Conservation (phyloP, 495 filamentous ascomycete genomes). For the Xylaria venustula region DNA sequence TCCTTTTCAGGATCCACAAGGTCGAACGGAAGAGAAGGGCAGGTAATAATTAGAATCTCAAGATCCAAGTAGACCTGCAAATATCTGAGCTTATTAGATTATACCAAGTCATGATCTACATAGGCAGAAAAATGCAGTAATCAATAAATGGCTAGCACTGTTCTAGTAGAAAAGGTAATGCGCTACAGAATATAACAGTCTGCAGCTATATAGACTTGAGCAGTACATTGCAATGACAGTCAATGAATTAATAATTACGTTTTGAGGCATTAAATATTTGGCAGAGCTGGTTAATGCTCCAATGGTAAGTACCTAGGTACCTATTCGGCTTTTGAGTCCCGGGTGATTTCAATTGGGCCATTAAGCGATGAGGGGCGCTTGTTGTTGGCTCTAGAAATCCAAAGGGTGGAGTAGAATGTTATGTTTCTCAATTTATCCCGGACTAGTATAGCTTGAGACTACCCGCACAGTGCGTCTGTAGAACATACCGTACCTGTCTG, state of each 20-base stretch:
- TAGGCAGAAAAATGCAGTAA: too few species aligned
- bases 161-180: too few species aligned
- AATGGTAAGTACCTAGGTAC: background rate
- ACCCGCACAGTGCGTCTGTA: background rate
- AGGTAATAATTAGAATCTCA: too few species aligned
- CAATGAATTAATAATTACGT: background rate
- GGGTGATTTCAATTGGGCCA: background rate
- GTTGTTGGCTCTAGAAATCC: background rate
- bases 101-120: too few species aligned
- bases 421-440: background rate
- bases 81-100: too few species aligned
- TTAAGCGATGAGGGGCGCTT: conserved; percentile 12
- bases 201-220: too few species aligned
- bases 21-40: too few species aligned
- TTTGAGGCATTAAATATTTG: background rate
- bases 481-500: background rate
- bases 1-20: too few species aligned
- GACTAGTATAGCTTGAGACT: background rate
- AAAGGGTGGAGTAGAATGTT: background rate
- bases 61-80: too few species aligned
- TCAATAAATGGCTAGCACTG: too few species aligned
- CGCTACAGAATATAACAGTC: too few species aligned
- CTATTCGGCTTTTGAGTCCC: background rate
- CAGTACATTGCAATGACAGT: too few species aligned
- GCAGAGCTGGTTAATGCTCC: background rate